Base-by-base conservation (phyloP, 2,329 filamentous ascomycete genomes). In the Exophiala oligosperma region DNA sequence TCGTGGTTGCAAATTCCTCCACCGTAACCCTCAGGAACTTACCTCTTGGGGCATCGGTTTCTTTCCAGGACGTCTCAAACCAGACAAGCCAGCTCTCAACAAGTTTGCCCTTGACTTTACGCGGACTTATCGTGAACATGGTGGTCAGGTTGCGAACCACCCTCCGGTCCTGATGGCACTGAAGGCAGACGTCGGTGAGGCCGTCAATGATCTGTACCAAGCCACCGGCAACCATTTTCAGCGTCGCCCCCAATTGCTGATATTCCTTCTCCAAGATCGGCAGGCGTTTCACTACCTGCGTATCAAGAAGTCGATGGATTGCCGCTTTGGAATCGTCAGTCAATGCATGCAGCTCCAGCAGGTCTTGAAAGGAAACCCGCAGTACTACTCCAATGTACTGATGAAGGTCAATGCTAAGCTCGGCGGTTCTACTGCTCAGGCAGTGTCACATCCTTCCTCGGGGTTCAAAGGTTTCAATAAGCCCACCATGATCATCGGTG, bases 391-490 rank as follows among this genome's bases (percentile, higher is more conserved):
- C 1, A 99, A 99, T 62, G 91, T 99, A 0, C 84, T 86, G 63
- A 94, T 99, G 91, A 99, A 99, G 77, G 86, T 99, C 64, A 97
- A 99, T 67, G 89, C 91, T 2, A 99, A 99, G 77, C 82, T 99
- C 2, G 94, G 94, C 12, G 94, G 94, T 4, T 82, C 84, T 0
- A 97, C 91, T 1, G 86, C 76, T 60, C 73, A 78, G 51, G 79
- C 77, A 2, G 67, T 79, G n/a, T 70, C 75, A 2, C 71, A 70
- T 29, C 64, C 67, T 11, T 55, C 66, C 0, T 67, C 57, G 17
- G 73, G 73, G 12, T 64, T 69, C 57, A 72, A 75, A 61, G 37
- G 51, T 3, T 32, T 68, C 67, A 0, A 41, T 49, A 68, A 71
- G 17, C 82, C 86, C 0, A 94, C 91, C 0, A 88, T 96, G 81